These are phyloP conservation scores for Raphanus sativus DNA, from an alignment of 345 rosid genomes.

Conservation along the genomic window DNA sequence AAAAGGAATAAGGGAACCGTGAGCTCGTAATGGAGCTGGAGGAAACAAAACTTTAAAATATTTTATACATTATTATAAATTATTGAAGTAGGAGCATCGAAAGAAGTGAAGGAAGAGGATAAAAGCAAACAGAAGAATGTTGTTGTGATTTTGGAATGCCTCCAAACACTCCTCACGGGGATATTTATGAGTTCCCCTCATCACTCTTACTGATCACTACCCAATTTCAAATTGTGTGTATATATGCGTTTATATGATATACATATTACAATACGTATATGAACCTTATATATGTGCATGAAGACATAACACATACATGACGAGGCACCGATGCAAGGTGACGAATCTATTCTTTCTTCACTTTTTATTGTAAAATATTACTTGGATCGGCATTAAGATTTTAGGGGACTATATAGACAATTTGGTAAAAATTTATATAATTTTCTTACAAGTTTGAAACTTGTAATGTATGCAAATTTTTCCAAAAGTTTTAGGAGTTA, in stretches of 20 bases:
- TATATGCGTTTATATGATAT: background rate
- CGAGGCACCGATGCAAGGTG: background rate
- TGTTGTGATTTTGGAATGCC: constrained; percentile 50
- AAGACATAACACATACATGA: background rate
- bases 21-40: constrained; percentile 18
- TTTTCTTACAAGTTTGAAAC: too few relatives aligned
- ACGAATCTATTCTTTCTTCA: background rate
- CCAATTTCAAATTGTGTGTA: constrained; percentile 5
- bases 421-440: too few relatives aligned
- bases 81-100: constrained; percentile 32
- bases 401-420: background rate
- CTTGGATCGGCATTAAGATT: background rate
- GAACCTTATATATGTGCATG: constrained; percentile 11
- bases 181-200: constrained; percentile 20
- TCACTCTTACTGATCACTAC: constrained; percentile 3
- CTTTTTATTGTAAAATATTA: background rate
- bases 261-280: background rate
- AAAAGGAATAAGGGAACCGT: constrained; percentile 13
- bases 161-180: constrained; percentile 61
- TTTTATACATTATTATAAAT: background rate
- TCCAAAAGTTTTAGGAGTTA: background rate
- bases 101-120: constrained; percentile 43
- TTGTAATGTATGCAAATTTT: too few relatives aligned
- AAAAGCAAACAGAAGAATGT: constrained; percentile 47
- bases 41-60: background rate